Conservation (phyloP, 345 rosid genomes). For the Eucalyptus globulus region DNA sequence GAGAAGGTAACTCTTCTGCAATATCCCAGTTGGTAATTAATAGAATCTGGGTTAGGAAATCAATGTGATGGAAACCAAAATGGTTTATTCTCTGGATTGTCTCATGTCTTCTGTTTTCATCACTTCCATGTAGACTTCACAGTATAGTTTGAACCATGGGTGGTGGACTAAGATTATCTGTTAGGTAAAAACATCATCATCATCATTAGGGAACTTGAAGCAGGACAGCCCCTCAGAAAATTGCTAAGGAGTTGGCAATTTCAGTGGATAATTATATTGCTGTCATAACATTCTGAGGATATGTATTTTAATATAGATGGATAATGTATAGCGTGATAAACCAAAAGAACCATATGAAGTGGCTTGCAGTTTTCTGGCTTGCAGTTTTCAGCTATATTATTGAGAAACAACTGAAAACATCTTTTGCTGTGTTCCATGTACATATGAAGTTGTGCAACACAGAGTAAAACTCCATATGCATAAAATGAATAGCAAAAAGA, state of each 20-base stretch:
- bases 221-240: neutral
- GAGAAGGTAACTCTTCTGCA: conserved; percentile 42
- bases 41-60: neutral
- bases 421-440: neutral
- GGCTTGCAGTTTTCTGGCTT: neutral
- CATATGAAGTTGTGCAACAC: neutral
- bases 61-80: neutral
- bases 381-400: neutral
- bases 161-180: neutral
- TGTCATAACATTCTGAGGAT: neutral
- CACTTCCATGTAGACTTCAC: neutral
- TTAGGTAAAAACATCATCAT: neutral
- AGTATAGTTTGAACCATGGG: neutral
- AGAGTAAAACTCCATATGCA: neutral
- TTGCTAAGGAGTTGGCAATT: neutral
- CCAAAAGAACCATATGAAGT: neutral
- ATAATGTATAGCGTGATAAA: neutral
- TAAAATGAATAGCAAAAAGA: neutral
- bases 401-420: neutral
- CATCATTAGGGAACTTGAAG: neutral
- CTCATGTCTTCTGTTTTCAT: neutral
- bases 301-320: neutral
- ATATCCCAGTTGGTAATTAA: neutral
- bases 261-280: neutral
- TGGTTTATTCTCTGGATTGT: neutral